Percentiles rank a stretch among this genome's conserved stretches.
Evolutionary conservation across 768 basidiomycete genomes (phyloP).

Genomic region (Podaxis sp.): DNA sequence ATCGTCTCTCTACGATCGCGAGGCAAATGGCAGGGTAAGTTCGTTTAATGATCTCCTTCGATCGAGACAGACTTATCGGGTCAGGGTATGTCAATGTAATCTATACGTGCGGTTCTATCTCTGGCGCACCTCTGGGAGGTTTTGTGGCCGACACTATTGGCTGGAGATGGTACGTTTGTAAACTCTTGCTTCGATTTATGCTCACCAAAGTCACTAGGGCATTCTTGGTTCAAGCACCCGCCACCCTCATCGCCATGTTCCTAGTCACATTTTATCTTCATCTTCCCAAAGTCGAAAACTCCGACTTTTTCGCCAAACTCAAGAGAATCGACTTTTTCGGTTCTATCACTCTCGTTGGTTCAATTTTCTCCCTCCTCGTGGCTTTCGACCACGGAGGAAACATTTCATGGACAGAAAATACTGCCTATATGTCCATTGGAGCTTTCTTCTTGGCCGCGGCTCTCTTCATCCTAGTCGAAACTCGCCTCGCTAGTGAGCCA

Average conservation of each 20-base stretch:
- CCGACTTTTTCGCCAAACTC: constrained; percentile 48
- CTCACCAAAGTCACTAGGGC: constrained; percentile 44
- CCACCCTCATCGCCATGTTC: constrained; percentile 51
- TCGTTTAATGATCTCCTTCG: not conserved
- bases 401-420: constrained; percentile 41
- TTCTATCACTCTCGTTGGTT: constrained; percentile 51
- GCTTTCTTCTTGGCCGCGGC: constrained; percentile 32
- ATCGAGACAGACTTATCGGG: not conserved
- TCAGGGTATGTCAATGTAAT: constrained; percentile 63
- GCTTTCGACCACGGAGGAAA: constrained; percentile 57
- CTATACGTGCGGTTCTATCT: constrained; percentile 54
- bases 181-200: too few relatives aligned
- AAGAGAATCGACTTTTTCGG: constrained; percentile 64
- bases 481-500: constrained; percentile 51
- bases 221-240: constrained; percentile 62
- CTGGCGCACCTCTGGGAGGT: constrained; percentile 65
- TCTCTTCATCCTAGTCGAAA: constrained; percentile 47
- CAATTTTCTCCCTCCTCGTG: constrained; percentile 56
- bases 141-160: constrained; percentile 61
- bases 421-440: constrained; percentile 36
- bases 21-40: constrained; percentile 66
- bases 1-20: constrained; percentile 59
- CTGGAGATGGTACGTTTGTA: constrained; percentile 34
- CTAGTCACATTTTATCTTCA: constrained; percentile 53
- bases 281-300: constrained; percentile 39